Evolutionary conservation across 805 yeast species (phyloP).

Genomic region (Saccharomycopsis fermentans): DNA sequence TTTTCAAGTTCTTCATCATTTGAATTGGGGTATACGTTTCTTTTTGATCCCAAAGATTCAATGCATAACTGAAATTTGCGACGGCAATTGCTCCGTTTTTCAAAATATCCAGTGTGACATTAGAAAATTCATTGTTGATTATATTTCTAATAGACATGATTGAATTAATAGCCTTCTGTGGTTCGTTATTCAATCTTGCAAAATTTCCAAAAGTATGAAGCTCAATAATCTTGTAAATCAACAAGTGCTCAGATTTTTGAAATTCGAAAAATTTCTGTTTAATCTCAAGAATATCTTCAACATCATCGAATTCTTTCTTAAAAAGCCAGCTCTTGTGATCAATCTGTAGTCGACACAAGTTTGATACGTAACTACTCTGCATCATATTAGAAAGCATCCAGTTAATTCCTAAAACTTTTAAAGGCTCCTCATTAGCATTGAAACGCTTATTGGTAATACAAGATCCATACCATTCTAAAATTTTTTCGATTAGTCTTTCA

Average conservation of each 20-base stretch:
- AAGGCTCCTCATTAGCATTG: not conserved
- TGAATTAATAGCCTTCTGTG: constrained; percentile 43
- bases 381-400: not conserved
- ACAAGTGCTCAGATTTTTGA: not conserved
- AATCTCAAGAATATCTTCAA: constrained; percentile 36
- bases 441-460: not conserved
- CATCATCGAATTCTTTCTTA: constrained; percentile 25
- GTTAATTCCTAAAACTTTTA: constrained; percentile 7
- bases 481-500: not conserved
- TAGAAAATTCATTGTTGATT: constrained; percentile 13
- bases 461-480: not conserved
- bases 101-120: not conserved
- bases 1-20: constrained; percentile 33
- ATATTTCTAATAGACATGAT: constrained; percentile 36
- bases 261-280: constrained; percentile 31
- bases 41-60: constrained; percentile 55
- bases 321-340: constrained; percentile 29
- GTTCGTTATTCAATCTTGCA: constrained; percentile 29
- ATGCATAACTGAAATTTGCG: constrained; percentile 42
- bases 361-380: not conserved
- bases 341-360: constrained; percentile 21
- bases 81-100: constrained; percentile 12
- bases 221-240: constrained; percentile 28
- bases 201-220: constrained; percentile 33
- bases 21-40: constrained; percentile 47